Evolutionary conservation across 1,139 yeast species (phyloP), one percentile per base, ranked within the genome.

Genomic region (Candida gigantensis): DNA sequence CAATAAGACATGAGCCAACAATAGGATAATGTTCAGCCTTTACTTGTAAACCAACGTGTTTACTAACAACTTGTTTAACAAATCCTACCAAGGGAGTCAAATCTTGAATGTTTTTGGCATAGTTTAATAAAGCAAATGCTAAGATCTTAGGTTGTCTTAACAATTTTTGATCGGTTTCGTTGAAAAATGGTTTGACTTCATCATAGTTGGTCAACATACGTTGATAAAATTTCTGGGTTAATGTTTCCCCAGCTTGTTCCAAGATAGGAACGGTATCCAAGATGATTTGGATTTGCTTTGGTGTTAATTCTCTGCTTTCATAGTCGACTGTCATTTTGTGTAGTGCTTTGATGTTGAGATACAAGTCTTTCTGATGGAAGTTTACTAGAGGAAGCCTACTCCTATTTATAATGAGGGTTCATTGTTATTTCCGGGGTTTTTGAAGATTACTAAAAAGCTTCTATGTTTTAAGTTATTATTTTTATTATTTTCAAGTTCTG

Each of bases 41-140:
- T 30, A 83, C 71, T 50, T 75, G 78, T 41, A 82, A 62, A 32
- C 86, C 84, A 43, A 79, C 81, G 47, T 83, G 89, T 57, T 81
- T 82, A 44, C 68, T 69, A 25, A 77, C 84, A 50, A 83, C 79
- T 46, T 78, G 79, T 35, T 72, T 63, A 10, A 83, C 86, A 45
- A 79, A 77, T 1, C 62, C 74, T 10, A 67, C 51, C 35, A 83
- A 64, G 14, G 74, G 79, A 6, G 74, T 62, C 40, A 82, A 58
- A 42, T 81, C 74, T 46, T 82, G 82, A 42, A 83, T 80, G 54
- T 81, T 71, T 49, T 75, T 67, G 8, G 88, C 88, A 45, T 82
- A 83, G 28, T 77, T 71, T 31, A 81, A 60, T 29, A 82, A 65
- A 1, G 88, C 75, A 47, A 68, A 74, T 1, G 88, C 88, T 37